Evolutionary conservation across 345 rosid species (phyloP).

Genomic region (Pugionium dolabratum): DNA sequence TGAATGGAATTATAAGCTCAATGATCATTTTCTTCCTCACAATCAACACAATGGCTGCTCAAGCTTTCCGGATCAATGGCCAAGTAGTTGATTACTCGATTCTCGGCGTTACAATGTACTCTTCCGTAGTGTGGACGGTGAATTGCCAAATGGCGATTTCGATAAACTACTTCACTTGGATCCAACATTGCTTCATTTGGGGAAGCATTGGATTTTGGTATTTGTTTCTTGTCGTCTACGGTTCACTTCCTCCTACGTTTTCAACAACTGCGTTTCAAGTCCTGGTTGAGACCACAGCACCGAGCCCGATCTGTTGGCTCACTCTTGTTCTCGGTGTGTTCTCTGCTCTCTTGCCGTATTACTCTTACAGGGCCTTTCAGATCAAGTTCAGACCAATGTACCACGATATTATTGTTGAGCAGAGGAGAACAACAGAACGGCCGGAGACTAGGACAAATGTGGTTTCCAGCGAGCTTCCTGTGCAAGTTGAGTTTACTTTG

Average conservation of each 20-base stretch:
- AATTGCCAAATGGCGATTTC: constrained; percentile 91
- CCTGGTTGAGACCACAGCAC: constrained; percentile 70
- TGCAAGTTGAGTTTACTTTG: constrained; percentile 46
- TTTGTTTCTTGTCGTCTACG: constrained; percentile 66
- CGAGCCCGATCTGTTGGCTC: constrained; percentile 67
- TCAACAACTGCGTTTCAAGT: constrained; percentile 83
- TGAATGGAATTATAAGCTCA: constrained; percentile 73
- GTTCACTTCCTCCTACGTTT: constrained; percentile 55
- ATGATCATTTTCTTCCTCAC: constrained; percentile 78
- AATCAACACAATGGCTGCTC: constrained; percentile 51
- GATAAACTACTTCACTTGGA: constrained; percentile 96
- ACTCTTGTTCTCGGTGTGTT: constrained; percentile 59
- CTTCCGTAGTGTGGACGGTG: constrained; percentile 80
- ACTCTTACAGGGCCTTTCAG: constrained; percentile 74
- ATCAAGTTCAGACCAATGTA: constrained; percentile 69
- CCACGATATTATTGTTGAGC: constrained; percentile 59
- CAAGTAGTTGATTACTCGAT: constrained; percentile 66
- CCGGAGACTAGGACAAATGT: constrained; percentile 20
- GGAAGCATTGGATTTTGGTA: constrained; percentile 91
- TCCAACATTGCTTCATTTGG: constrained; percentile 92
- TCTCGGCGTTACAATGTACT: constrained; percentile 82
- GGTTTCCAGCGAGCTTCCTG: constrained; percentile 46
- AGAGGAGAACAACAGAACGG: constrained; percentile 40
- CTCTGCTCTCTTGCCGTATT: constrained; percentile 71
- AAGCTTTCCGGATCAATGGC: constrained; percentile 71